phyloP scores from a whole-genome alignment of 805 yeast species.

The Danielia reshetovae region DNA sequence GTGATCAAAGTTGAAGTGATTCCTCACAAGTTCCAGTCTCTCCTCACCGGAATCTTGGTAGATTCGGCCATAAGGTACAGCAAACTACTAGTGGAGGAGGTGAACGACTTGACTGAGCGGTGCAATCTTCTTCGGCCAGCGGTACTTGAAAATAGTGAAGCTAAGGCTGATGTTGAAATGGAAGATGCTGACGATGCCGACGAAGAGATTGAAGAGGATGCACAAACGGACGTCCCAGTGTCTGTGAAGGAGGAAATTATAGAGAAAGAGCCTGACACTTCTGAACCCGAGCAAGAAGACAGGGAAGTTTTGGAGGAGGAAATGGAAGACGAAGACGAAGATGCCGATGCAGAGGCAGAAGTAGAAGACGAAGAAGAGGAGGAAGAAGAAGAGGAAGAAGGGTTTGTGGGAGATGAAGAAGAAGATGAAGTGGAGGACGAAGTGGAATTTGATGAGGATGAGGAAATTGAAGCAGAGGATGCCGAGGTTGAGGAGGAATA shows the following conservation, averaged over 20 bases:
- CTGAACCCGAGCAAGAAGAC: background rate
- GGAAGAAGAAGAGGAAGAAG: slow-evolving; percentile 7
- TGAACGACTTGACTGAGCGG: slow-evolving; percentile 7
- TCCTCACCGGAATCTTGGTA: slow-evolving; percentile 8
- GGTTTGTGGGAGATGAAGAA: background rate
- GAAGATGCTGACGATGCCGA: background rate
- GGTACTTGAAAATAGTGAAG: background rate
- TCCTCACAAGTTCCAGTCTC: slow-evolving; percentile 5
- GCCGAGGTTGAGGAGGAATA: slow-evolving; percentile 3
- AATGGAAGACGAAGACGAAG: slow-evolving; percentile 3
- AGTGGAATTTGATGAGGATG: slow-evolving; percentile 10
- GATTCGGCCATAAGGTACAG: slow-evolving; percentile 11
- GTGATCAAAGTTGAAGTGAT: slow-evolving; percentile 4
- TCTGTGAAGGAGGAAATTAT: background rate
- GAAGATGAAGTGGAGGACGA: slow-evolving; percentile 3
- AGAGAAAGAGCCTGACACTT: background rate
- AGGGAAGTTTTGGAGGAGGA: slow-evolving; percentile 1
- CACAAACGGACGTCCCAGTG: background rate
- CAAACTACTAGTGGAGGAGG: slow-evolving; percentile 5
- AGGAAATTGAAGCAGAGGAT: slow-evolving; percentile 5
- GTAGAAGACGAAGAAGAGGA: slow-evolving; percentile 8
- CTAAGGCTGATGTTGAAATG: background rate
- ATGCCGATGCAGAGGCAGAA: slow-evolving; percentile 3
- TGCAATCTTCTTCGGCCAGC: background rate
- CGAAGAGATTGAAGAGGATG: background rate